Evolutionary conservation across 2,329 filamentous ascomycete species (phyloP).

Genomic region (Thielaviopsis euricoi): DNA sequence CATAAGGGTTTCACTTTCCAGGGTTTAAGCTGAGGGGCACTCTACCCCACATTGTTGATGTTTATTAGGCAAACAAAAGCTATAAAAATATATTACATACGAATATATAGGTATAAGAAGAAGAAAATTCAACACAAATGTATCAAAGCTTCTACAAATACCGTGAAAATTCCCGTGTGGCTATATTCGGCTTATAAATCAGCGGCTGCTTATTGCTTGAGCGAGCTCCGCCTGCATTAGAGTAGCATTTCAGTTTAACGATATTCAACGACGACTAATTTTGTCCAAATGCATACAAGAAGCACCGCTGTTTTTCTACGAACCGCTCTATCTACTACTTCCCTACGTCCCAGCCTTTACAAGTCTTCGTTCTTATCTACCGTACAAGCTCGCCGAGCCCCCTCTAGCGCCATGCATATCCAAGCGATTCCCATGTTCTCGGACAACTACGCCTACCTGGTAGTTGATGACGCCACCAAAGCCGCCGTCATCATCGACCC

Average conservation of each 20-base stretch:
- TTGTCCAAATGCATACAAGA: not conserved
- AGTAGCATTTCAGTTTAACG: not conserved
- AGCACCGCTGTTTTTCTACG: not conserved
- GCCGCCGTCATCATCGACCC: constrained; percentile 69
- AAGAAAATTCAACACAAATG: too few species aligned
- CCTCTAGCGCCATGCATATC: constrained; percentile 56
- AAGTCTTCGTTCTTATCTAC: not conserved
- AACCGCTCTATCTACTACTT: not conserved
- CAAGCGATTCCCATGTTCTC: constrained; percentile 79
- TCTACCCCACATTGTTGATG: not conserved
- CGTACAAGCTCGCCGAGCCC: not conserved
- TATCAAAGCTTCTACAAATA: too few species aligned
- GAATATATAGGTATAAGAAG: too few species aligned
- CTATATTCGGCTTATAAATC: not conserved
- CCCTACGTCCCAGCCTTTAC: not conserved
- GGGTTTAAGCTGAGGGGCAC: not conserved
- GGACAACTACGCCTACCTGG: constrained; percentile 79
- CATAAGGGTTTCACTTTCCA: not conserved
- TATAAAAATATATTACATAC: not conserved
- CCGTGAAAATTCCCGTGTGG: not conserved
- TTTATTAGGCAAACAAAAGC: not conserved
- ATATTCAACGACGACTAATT: not conserved
- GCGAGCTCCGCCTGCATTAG: not conserved
- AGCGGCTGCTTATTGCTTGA: not conserved
- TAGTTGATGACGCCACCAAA: constrained; percentile 61